A percentile compares a stretch with the other conserved stretches of the same genome.
These are phyloP conservation scores for Fusarium agapanthi DNA, from an alignment of 2,329 filamentous ascomycete species.

Conservation along the genomic window DNA sequence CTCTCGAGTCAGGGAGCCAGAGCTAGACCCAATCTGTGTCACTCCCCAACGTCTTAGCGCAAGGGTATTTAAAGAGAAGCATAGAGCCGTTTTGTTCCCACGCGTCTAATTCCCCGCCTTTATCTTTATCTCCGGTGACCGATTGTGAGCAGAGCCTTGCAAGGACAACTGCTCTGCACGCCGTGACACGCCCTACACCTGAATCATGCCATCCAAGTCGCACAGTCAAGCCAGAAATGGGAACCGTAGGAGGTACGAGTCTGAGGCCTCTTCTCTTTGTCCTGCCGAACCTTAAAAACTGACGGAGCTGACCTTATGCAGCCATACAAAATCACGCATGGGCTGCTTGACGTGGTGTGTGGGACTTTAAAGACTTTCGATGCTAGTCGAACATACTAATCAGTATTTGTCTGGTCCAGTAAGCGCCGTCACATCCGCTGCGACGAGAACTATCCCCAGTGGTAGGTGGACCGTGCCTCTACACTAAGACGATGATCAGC, in stretches of 20 bases:
- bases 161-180: neutral
- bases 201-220: conserved; percentile 1
- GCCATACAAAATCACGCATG: conserved; percentile 26
- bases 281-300: neutral
- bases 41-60: conserved; percentile 2
- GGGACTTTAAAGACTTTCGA: neutral
- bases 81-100: conserved; percentile 13
- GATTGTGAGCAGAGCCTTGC: neutral
- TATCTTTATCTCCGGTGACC: neutral
- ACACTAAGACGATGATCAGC: neutral
- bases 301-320: neutral
- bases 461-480: neutral
- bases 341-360: conserved; percentile 29
- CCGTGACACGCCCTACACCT: neutral
- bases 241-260: conserved; percentile 16
- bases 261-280: neutral
- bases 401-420: conserved; percentile 2
- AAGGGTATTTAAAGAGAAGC: conserved; percentile 10
- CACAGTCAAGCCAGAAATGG: neutral
- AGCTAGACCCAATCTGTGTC: neutral
- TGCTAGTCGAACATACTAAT: conserved; percentile 9
- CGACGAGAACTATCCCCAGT: conserved; percentile 24
- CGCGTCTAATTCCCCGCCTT: neutral
- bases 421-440: conserved; percentile 26
- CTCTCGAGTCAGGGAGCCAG: neutral